Conservation (phyloP, 352 stramenopile species). For the Phytophthora syringae region DNA sequence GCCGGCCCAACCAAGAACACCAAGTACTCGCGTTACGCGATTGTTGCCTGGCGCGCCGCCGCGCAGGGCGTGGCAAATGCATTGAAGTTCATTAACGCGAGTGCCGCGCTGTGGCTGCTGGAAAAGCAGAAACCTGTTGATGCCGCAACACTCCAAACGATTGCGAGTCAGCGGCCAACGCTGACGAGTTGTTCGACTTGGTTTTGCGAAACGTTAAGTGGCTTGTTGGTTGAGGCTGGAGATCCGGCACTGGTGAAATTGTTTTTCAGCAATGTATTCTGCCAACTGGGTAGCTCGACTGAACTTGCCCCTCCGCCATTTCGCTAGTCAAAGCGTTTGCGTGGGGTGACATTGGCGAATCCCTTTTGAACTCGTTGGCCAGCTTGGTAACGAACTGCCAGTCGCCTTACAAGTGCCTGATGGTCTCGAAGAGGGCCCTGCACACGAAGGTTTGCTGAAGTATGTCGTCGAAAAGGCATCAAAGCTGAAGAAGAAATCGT, state of each 20-base stretch:
- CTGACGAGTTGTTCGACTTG: neutral
- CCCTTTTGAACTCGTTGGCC: neutral
- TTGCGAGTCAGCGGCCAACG: neutral
- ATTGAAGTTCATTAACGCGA: neutral
- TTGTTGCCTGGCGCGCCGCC: neutral
- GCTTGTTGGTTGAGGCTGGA: neutral
- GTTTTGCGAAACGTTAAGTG: neutral
- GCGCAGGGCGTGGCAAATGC: neutral
- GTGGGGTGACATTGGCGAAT: neutral
- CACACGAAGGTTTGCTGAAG: neutral
- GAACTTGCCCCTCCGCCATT: neutral
- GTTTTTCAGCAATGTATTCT: neutral
- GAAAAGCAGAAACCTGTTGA: neutral
- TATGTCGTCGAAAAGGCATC: neutral
- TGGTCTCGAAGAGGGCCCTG: neutral
- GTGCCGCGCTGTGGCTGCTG: neutral
- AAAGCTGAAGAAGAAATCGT: neutral
- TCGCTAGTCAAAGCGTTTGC: neutral
- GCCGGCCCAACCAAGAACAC: slow-evolving; percentile 1
- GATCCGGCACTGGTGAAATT: neutral
- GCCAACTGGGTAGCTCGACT: neutral
- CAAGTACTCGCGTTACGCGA: neutral
- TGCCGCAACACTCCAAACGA: neutral
- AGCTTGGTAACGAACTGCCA: neutral
- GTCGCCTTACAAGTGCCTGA: neutral